Evolutionary conservation across 176 grass and related monocot genomes (phyloP).

Genomic region (Cenchrus americanus): DNA sequence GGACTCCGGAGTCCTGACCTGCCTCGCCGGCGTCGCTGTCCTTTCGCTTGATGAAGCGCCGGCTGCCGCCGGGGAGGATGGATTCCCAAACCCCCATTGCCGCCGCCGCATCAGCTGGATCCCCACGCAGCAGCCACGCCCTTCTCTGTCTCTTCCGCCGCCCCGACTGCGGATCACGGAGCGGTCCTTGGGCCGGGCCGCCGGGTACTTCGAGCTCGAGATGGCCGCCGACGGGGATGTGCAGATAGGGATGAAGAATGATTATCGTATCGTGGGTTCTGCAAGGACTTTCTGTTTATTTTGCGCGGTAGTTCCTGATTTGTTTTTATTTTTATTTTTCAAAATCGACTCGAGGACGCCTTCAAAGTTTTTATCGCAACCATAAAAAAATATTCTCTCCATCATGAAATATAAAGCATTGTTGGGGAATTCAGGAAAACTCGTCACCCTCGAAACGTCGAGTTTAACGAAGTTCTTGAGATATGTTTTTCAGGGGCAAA

Average conservation of each 20-base stretch:
- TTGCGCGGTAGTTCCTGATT: too few relatives aligned
- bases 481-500: too few relatives aligned
- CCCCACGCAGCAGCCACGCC: background rate
- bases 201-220: constrained; percentile 7
- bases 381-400: too few relatives aligned
- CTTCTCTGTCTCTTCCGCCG: constrained; percentile 20
- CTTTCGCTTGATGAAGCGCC: constrained; percentile 86
- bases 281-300: background rate
- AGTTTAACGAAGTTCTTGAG: too few relatives aligned
- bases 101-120: constrained; percentile 52
- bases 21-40: constrained; percentile 70
- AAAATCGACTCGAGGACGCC: too few relatives aligned
- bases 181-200: background rate
- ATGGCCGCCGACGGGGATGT: too few relatives aligned
- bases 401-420: too few relatives aligned
- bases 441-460: too few relatives aligned
- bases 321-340: too few relatives aligned
- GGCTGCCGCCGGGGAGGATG: constrained; percentile 61
- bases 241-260: background rate
- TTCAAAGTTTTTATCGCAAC: too few relatives aligned
- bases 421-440: too few relatives aligned
- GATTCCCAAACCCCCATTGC: constrained; percentile 83
- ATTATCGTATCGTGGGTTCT: background rate
- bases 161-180: constrained; percentile 5
- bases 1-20: constrained; percentile 48